Evolutionary conservation across 2,329 filamentous ascomycete genomes (phyloP).

Genomic region (Zymoseptoria crescenta): DNA sequence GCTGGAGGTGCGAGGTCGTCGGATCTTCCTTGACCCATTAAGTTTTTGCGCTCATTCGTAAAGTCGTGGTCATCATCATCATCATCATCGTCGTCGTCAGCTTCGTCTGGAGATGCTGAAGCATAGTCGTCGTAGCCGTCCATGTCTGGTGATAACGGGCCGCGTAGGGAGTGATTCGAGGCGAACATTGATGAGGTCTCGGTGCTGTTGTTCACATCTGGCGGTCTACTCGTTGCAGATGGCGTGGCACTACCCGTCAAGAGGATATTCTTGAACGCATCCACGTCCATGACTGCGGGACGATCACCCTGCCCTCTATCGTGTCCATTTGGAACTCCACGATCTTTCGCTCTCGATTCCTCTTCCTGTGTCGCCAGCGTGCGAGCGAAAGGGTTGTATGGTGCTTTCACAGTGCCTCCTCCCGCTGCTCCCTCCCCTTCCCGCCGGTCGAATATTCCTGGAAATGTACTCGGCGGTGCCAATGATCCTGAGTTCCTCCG

Average conservation of each 20-base stretch:
- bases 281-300: constrained; percentile 54
- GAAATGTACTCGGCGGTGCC: constrained; percentile 3
- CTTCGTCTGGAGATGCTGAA: constrained; percentile 19
- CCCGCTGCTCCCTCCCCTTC: neutral
- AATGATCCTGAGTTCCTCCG: constrained; percentile 16
- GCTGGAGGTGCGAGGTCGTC: constrained; percentile 51
- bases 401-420: constrained; percentile 13
- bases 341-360: neutral
- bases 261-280: constrained; percentile 66
- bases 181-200: constrained; percentile 52
- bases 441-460: constrained; percentile 1
- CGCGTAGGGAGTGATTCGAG: constrained; percentile 31
- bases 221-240: constrained; percentile 12
- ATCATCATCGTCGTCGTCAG: constrained; percentile 25
- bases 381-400: constrained; percentile 30
- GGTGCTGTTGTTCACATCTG: constrained; percentile 41
- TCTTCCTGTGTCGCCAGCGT: constrained; percentile 22
- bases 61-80: constrained; percentile 34
- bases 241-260: constrained; percentile 56
- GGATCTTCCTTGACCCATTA: constrained; percentile 36
- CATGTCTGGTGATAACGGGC: constrained; percentile 46
- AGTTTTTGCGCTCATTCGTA: constrained; percentile 26
- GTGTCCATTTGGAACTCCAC: neutral
- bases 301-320: constrained; percentile 4
- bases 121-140: constrained; percentile 32